These are phyloP conservation scores for Fistulinella cinereoalba DNA, from an alignment of 1,284 basidiomycete genomes.

Conservation along the genomic window DNA sequence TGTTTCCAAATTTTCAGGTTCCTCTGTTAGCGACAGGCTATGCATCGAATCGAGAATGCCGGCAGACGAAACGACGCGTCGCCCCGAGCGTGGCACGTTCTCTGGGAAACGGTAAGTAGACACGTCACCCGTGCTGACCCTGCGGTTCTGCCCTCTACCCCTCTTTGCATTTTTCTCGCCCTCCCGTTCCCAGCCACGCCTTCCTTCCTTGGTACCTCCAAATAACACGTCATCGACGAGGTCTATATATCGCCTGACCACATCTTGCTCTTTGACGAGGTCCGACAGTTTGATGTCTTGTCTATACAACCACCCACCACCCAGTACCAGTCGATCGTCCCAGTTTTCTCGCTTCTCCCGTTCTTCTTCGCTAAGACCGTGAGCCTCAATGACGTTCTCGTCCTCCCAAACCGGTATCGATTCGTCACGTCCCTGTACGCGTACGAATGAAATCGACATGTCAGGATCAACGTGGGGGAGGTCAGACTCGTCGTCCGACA, in stretches of 20 bases:
- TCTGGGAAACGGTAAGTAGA: constrained; percentile 31
- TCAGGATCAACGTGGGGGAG: constrained; percentile 46
- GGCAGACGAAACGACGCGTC: constrained; percentile 48
- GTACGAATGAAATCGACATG: constrained; percentile 63
- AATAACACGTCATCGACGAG: constrained; percentile 74
- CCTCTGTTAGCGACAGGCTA: constrained; percentile 51
- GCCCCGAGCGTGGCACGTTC: constrained; percentile 25
- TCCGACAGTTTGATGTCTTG: constrained; percentile 58
- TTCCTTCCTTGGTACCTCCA: constrained; percentile 48
- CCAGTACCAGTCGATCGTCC: constrained; percentile 75
- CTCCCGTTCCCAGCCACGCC: constrained; percentile 56
- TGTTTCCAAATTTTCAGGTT: constrained; percentile 53
- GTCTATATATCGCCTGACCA: constrained; percentile 62
- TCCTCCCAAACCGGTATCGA: constrained; percentile 79
- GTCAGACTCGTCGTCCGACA: constrained; percentile 42
- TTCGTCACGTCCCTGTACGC: constrained; percentile 60
- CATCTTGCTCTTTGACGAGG: constrained; percentile 53
- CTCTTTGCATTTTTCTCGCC: constrained; percentile 43
- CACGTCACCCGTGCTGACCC: constrained; percentile 51
- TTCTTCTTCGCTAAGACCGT: constrained; percentile 42
- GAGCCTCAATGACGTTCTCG: constrained; percentile 48
- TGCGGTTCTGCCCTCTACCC: constrained; percentile 41
- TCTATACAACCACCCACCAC: constrained; percentile 76
- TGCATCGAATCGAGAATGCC: constrained; percentile 52
- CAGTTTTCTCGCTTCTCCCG: constrained; percentile 62